phyloP scores from a whole-genome alignment of 2,329 filamentous ascomycete genomes.

The Cordyceps cateniannulata region DNA sequence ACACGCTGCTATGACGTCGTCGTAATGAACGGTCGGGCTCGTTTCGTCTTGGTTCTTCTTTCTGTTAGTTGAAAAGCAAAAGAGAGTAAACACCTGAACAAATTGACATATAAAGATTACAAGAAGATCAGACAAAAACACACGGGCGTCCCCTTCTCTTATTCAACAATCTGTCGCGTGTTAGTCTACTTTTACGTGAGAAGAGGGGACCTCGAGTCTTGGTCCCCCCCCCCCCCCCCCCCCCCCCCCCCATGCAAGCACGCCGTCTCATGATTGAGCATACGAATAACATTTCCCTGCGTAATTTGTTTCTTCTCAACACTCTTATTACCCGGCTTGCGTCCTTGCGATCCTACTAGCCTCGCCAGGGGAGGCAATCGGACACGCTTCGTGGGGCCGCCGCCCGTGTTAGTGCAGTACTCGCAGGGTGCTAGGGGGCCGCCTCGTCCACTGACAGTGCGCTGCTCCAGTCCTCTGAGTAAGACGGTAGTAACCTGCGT shows the following conservation, averaged over 20 bases:
- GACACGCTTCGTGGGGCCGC: neutral
- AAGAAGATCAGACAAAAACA: neutral
- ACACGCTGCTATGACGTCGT: constrained; percentile 3
- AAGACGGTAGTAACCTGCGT: constrained; percentile 12
- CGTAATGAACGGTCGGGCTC: neutral
- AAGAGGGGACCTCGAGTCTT: constrained; percentile 1
- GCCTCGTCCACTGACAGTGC: neutral
- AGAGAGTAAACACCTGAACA: neutral
- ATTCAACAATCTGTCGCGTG: constrained; percentile 1
- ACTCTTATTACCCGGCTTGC: neutral
- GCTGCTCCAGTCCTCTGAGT: constrained; percentile 4
- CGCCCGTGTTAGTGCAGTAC: constrained; percentile 4
- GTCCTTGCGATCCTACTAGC: constrained; percentile 5
- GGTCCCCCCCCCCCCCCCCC: neutral
- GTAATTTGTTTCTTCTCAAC: neutral
- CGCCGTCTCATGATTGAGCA: neutral
- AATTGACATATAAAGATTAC: neutral
- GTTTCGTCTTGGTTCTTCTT: neutral
- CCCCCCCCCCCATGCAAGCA: neutral
- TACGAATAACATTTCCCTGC: neutral
- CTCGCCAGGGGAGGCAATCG: neutral
- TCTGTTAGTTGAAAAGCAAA: neutral
- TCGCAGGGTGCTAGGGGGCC: neutral
- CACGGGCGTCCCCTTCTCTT: constrained; percentile 1
- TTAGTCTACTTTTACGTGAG: constrained; percentile 12